Evolutionary conservation across 176 grass and related monocot species (phyloP).

Genomic region (Rhipidocladum racemiflorum): DNA sequence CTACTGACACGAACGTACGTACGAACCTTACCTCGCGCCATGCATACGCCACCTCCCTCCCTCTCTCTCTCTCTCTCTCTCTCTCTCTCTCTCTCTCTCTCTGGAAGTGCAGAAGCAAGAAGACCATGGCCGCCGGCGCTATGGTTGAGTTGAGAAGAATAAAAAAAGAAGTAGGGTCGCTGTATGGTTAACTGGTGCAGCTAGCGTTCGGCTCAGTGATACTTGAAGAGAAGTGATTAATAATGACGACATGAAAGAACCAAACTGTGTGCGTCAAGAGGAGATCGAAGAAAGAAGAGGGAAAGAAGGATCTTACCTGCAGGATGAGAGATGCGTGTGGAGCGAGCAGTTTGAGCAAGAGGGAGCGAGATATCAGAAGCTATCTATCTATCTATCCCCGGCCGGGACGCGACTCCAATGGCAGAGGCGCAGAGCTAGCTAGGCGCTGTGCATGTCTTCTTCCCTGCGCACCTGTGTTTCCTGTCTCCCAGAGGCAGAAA

Average conservation of each 20-base stretch:
- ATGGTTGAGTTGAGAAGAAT: neutral
- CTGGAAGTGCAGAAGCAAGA: neutral
- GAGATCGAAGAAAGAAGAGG: neutral
- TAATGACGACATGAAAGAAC: neutral
- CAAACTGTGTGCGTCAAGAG: neutral
- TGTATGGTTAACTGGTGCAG: neutral
- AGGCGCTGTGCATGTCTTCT: neutral
- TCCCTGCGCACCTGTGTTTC: neutral
- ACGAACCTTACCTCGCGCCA: slow-evolving; percentile 19
- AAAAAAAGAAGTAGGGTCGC: neutral
- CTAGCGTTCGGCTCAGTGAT: neutral
- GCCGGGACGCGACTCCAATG: neutral
- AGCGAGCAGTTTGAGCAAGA: neutral
- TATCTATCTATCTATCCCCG: neutral
- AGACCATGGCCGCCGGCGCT: neutral
- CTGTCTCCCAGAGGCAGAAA: neutral
- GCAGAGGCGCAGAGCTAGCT: neutral
- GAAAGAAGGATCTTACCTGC: neutral
- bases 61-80: neutral
- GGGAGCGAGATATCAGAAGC: neutral
- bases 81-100: neutral
- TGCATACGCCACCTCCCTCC: neutral
- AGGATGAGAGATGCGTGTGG: neutral
- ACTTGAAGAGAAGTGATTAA: neutral
- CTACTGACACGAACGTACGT: slow-evolving; percentile 27